phyloP scores from a whole-genome alignment of 192 early-diverging fungal genomes.

The Helicostylum pulchrum region DNA sequence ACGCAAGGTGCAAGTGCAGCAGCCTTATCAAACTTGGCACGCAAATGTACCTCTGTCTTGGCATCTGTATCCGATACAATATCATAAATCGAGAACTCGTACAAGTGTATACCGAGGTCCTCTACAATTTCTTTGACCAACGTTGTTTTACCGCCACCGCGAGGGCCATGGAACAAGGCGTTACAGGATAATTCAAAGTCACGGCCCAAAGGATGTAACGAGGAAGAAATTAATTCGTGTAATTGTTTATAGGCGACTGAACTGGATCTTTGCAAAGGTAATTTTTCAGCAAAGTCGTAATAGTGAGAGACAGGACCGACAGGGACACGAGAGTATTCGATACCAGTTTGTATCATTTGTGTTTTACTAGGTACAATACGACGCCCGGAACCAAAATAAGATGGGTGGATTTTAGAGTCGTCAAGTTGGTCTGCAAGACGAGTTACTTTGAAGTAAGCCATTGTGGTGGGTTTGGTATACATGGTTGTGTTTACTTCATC shows the following conservation, averaged over 20 bases:
- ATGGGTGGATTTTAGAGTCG: conserved; percentile 13
- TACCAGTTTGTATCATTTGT: conserved; percentile 61
- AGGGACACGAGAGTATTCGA: conserved; percentile 59
- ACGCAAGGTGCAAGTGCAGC: conserved; percentile 75
- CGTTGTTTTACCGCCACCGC: conserved; percentile 81
- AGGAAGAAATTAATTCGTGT: conserved; percentile 60
- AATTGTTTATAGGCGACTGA: conserved; percentile 45
- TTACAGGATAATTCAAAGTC: conserved; percentile 68
- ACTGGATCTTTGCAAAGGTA: conserved; percentile 34
- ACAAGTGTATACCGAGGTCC: conserved; percentile 72
- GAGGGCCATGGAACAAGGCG: conserved; percentile 72
- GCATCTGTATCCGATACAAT: conserved; percentile 76
- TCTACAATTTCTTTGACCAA: conserved; percentile 64
- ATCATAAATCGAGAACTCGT: conserved; percentile 79
- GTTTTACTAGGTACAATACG: conserved; percentile 53
- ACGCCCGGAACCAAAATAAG: conserved; percentile 33
- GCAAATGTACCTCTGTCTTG: conserved; percentile 71
- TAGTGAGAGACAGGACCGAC: conserved; percentile 29
- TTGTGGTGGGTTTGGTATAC: conserved; percentile 20
- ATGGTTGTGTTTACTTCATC: not conserved
- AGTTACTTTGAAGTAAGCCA: conserved; percentile 56
- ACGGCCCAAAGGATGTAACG: conserved; percentile 70
- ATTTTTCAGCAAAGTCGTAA: conserved; percentile 28
- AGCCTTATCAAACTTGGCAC: conserved; percentile 76
- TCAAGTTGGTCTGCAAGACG: conserved; percentile 22